Base-by-base conservation (phyloP, 495 filamentous ascomycete genomes). In the Clohesyomyces aquaticus region DNA sequence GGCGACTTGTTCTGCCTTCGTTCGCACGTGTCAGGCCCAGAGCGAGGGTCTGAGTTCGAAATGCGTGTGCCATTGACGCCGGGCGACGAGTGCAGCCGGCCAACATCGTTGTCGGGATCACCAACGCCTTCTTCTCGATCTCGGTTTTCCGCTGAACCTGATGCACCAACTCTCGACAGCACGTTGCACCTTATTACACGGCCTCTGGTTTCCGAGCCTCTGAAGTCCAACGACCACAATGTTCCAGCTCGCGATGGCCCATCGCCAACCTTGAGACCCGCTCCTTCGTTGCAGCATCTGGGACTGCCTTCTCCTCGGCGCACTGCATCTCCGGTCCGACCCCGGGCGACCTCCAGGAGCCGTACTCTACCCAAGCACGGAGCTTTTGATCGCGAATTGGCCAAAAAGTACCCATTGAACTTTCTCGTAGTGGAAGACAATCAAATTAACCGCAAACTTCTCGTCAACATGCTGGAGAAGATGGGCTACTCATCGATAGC, bases 371-470 rank as follows among this genome's bases (percentile, higher is more conserved):
- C 57, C 12, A 52, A 62, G 18, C 49, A 26, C 32, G 46, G 52
- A 8, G 2, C 63, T 47, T 67, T 75, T 61, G 78, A 82, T 65
- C 65, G 70, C 21, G 64, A 77, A 9, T 81, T 89, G 12, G 85
- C 83, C 8, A 74, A 77, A 47, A 83, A 82, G 61, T 77, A 83
- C 65, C 87, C 88, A 1, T 76, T 92, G 12, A 87, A 82, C 16
- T 88, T 88, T 65, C 81, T 92, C 4, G 85, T 93, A 6, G 90
- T 86, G 16, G 89, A 93, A 76, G 89, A 93, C 75, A 93, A 92
- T 76, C 81, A 80, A 38, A 88, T 91, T 70, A 92, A 92, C 71
- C 86, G 89, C n/a, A 84, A 82, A 38, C 82, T 93, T 2, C 78
- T 90, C 19, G 81, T 88, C 27, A 85, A 77, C 66, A 90, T 90